Evolutionary conservation across 2,329 filamentous ascomycete species (phyloP), one percentile per base, ranked within the genome.

Genomic region (Fusarium falciforme): DNA sequence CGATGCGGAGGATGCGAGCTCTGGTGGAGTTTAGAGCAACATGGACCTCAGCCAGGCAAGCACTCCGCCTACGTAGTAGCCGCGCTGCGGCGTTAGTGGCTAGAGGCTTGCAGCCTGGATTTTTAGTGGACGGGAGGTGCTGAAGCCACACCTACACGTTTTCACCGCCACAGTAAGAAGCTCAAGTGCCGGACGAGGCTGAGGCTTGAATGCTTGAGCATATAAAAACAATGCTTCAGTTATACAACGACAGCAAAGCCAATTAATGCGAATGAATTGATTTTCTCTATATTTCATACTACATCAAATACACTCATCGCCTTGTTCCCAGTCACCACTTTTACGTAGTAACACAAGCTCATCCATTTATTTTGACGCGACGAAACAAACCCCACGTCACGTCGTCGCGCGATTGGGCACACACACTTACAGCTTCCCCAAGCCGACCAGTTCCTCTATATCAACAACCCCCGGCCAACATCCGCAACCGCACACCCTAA

Each of bases 11-110:
- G 70, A 76, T 71, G 75, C 63, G 74, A 78, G 76, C 72, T 78
- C 66, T 74, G 76, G 76, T 76, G 74, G 77, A 72, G 70, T 73
- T 73, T 76, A 75, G 75, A 73, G 70, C 62, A 59, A 22, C 54
- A 47, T 49, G 47, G 47, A 52, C 47, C 55, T 66, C 9, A 55
- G 31, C 54, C 62, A 83, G 82, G 82, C 83, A 84, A 83, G 80
- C 82, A 83, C 71, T 75, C 76, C 75, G 82, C 78, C 80, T 82
- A 83, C 82, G 81, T 81, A 49, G 22, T 49, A 83, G 79, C 77
- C 71, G 73, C 69, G 64, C 65, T 69, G 62, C 57, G 33, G 33
- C 54, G 20, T 57, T 22, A 7, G 33, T 36, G 54, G 54, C 31
- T 33, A 9, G 49, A 14, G 49, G 49, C 49, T 33, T 31, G 11